These are phyloP conservation scores for Penicillium odoratum DNA, from an alignment of 495 filamentous ascomycete species.

Conservation along the genomic window DNA sequence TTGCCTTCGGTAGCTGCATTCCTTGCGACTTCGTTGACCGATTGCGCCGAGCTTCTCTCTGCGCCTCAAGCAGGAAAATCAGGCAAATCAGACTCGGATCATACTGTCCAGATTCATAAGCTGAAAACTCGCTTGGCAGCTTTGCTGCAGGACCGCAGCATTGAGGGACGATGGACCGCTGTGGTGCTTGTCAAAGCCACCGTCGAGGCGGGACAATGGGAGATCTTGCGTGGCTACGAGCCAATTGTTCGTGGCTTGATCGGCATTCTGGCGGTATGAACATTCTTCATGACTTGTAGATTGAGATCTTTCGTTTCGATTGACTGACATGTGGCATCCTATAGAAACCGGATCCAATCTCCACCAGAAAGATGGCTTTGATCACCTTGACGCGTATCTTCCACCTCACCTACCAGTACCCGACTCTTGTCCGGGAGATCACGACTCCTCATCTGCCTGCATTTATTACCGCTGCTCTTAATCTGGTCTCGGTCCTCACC, in stretches of 20 bases:
- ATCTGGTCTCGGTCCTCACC: conserved; percentile 53
- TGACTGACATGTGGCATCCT: background rate
- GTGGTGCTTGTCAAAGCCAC: conserved; percentile 76
- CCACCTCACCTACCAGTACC: conserved; percentile 74
- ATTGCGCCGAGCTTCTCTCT: conserved; percentile 60
- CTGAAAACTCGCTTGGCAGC: conserved; percentile 74
- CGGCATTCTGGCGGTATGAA: conserved; percentile 63
- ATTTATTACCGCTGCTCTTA: conserved; percentile 71
- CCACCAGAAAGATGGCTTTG: conserved; percentile 69
- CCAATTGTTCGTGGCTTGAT: conserved; percentile 74
- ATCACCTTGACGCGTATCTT: conserved; percentile 80
- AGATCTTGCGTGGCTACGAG: conserved; percentile 66
- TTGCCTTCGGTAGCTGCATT: conserved; percentile 62
- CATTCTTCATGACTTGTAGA: background rate
- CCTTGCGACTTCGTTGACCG: conserved; percentile 59
- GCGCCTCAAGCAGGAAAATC: conserved; percentile 46
- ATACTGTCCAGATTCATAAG: conserved; percentile 67
- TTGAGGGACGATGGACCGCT: conserved; percentile 73
- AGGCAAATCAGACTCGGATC: conserved; percentile 58
- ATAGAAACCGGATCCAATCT: conserved; percentile 71
- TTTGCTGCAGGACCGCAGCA: conserved; percentile 68
- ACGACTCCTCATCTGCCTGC: conserved; percentile 77
- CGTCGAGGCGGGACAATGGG: conserved; percentile 78
- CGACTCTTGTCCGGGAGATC: conserved; percentile 80
- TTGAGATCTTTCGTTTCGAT: conserved; percentile 3